Base-by-base conservation (phyloP, 1,284 basidiomycete species). In the Cystobasidiaceae sp. region DNA sequence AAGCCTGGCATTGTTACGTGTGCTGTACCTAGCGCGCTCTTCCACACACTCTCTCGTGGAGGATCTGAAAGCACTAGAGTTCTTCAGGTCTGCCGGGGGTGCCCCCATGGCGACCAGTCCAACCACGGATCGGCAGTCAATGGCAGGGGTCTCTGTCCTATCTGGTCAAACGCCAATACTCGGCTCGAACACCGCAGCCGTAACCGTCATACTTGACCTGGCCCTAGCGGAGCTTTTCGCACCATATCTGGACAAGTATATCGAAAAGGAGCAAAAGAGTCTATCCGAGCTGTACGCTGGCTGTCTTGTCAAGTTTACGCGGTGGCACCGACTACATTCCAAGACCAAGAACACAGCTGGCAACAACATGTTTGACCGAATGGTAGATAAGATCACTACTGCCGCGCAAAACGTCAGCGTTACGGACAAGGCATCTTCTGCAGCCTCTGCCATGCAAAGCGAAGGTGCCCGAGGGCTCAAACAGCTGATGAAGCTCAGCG, bases 141-240 rank as follows among this genome's bases (percentile, higher is more conserved):
- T 82, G n/a, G 80, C 83, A 4, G 81, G 65, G 25, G 49, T 67
- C 30, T 66, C 70, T 33, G 68, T 67, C 30, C 56, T 64, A 4
- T 55, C 51, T 11, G 61, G 61, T 5, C 55, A 48, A 21, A 13
- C 43, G 2, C 43, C 52, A 19, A 32, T 41, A 8, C 23, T 39
- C 15, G 54, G 39, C 7, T 4, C 17, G 15, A 54, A 54, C 19
- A 66, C 71, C 9, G 72, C 75, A 7, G 77, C 80, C 1, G 74
- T 96, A 19, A 85, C 86, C 28, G 82, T 84, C 0, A 93, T 97
- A 89, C 81, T 99, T 13, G 96, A 98, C 76, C 87, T 86, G 32
- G 88, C 91, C 0, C 87, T 97, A 82, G 96, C 97, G 70, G 96
- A 98, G 75, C 83, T 98, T 17, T 98, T 98, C 71, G 85, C 93